Base-by-base conservation (phyloP, 129 eudicot genomes). In the Escallonia rubra region DNA sequence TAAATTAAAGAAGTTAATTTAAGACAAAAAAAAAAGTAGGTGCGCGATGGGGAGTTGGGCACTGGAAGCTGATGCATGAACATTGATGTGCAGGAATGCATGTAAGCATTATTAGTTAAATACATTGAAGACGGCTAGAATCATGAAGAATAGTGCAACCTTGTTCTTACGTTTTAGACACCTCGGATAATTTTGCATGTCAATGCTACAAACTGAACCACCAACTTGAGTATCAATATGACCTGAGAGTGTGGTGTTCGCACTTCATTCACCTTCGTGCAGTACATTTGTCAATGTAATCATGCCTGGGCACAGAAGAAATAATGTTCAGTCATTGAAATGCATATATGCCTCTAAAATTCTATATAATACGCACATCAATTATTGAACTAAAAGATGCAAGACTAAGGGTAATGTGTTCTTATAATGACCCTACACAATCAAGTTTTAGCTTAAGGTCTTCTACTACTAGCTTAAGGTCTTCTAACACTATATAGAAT, bases 71-170 rank as follows among this genome's bases (percentile, higher is more conserved):
- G 23, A 50, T 65, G 1, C 50, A 57, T 59, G 41, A 67, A 61
- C 4, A 13, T 51, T 23, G 34, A 23, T 23, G 34, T 23, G 34
- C 34, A 23, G 34, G 34, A 23, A 40, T 47, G 43, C 38, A 56
- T 2, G 65, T 51, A 46, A 43, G 39, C 59, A 73, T 57, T 47
- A 55, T 16, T 72, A 49, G 70, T 56, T 45, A 46, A 64, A 56
- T 60, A 11, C 69, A 56, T 53, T 23, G 13, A 65, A 56, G 65
- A 40, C 68, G 49, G 23, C 53, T 66, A 8, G 10, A 64, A 66
- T 64, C 51, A 58, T 43, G 4, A 44, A 56, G 65, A 63, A 7
- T 39, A 1, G 4, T 48, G 16, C 15, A 38, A 46, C 68, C 64
- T 45, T 48, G 57, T 55, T 38, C 61, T 57, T 41, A 44, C 38